Evolutionary conservation across 495 filamentous ascomycete genomes (phyloP).

Genomic region (Trypethelium eluteriae): DNA sequence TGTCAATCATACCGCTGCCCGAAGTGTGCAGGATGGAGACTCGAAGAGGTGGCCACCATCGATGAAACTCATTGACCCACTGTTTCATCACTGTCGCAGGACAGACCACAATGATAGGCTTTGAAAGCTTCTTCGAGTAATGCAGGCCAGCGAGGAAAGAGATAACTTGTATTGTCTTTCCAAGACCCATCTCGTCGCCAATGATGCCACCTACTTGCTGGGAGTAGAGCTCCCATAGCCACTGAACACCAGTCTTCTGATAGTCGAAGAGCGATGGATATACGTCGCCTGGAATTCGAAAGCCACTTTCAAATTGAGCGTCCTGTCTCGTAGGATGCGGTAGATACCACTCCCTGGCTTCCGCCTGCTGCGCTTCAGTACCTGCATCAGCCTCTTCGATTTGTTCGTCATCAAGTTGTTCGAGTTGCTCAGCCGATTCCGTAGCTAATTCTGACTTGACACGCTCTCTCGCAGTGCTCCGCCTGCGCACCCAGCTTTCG

Average conservation of each 20-base stretch:
- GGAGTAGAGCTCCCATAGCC: constrained; percentile 88
- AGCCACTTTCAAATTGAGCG: constrained; percentile 61
- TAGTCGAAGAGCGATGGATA: constrained; percentile 87
- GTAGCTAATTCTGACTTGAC: constrained; percentile 22
- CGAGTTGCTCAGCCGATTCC: constrained; percentile 12
- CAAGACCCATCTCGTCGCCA: constrained; percentile 96
- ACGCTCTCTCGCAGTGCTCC: constrained; percentile 57
- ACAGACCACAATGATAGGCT: constrained; percentile 80
- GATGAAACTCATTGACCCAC: constrained; percentile 97
- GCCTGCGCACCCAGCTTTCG: constrained; percentile 60
- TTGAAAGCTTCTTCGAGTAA: constrained; percentile 73
- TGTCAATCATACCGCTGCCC: constrained; percentile 89
- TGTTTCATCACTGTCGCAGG: constrained; percentile 92
- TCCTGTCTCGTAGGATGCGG: constrained; percentile 75
- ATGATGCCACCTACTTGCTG: constrained; percentile 89
- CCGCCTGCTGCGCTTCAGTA: constrained; percentile 27
- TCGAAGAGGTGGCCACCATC: constrained; percentile 92
- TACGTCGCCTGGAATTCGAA: constrained; percentile 83
- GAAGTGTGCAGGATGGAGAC: constrained; percentile 93
- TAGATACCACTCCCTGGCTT: constrained; percentile 69
- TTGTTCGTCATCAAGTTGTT: constrained; percentile 18
- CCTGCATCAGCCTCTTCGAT: constrained; percentile 13
- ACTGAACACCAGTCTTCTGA: constrained; percentile 90
- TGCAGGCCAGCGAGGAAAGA: constrained; percentile 85
- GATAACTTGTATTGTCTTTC: constrained; percentile 92